These are phyloP conservation scores for Phylloporus rhodoxanthus DNA, from an alignment of 768 basidiomycete species.

Conservation along the genomic window DNA sequence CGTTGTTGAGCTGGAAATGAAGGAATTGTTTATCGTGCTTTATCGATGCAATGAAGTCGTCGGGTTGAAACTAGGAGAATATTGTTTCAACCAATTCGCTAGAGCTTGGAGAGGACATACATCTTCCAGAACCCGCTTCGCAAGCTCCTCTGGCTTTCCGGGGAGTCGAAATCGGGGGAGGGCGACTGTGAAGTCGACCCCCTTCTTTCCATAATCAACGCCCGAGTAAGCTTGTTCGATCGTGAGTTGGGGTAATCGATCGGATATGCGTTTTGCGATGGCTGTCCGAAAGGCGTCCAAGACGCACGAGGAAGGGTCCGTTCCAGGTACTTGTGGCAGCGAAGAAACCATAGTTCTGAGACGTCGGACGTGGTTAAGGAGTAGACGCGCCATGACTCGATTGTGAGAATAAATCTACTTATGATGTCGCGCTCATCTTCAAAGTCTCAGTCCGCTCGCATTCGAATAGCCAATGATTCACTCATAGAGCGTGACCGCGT, in stretches of 20 bases:
- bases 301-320: conserved; percentile 60
- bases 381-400: no score
- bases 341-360: conserved; percentile 27
- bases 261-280: conserved; percentile 66
- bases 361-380: conserved; percentile 2
- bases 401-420: background rate
- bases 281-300: conserved; percentile 78
- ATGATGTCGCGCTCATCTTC: conserved; percentile 26
- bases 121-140: conserved; percentile 62
- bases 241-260: conserved; percentile 57
- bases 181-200: conserved; percentile 88
- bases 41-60: conserved; percentile 70
- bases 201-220: conserved; percentile 88
- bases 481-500: no score
- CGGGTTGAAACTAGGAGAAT: conserved; percentile 68
- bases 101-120: no score
- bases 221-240: conserved; percentile 77
- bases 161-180: conserved; percentile 85
- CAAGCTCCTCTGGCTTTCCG: conserved; percentile 76
- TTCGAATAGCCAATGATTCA: no score
- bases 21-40: conserved; percentile 75
- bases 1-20: conserved; percentile 67
- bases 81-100: no score
- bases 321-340: conserved; percentile 38
- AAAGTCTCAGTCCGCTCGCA: conserved; percentile 12